Evolutionary conservation across 176 grass and related monocot genomes (phyloP), one percentile per base, ranked within the genome.

Genomic region (Zoysia pacifica): DNA sequence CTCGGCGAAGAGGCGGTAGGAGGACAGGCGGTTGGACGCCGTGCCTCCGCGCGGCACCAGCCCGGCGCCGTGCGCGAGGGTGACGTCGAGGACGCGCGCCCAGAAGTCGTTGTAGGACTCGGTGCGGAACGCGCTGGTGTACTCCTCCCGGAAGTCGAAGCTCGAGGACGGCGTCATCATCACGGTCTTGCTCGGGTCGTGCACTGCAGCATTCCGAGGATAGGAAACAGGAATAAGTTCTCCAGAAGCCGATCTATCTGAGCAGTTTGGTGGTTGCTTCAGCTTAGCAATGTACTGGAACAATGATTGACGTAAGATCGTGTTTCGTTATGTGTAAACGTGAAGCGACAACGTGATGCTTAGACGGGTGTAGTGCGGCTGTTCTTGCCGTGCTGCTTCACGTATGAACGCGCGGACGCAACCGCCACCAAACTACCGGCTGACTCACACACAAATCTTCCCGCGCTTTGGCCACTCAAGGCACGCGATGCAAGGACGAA

Each of bases 61-160:
- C 0, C 49, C 90, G 15, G 79, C 93, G n/a, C 92, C 96, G 49
- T 98, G 92, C 37, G 78, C 90, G 67, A 98, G 88, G 56, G 90
- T 91, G 62, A 94, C 80, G 79, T 94, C 92, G 19, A 94, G 77
- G 15, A 98, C 96, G 69, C 88, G 86, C 37, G 92, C 96, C 90
- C 96, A 98, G 85, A 98, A 94, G 74, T 98, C 88, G 86, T 86
- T 90, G 86, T 93, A 98, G 18, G 92, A 95, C 85, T 98, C 88
- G 72, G 92, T 93, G 80, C 96, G 87, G 86, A 98, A 98, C 70
- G 96, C 88, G 81, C 78, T 98, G 3, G 88, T 87, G 82, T 98
- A 95, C 78, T 99, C 96, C 74, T 95, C 96, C 11, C 90, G 72
- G 69, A 99, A 86, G 81, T 91, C 78, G 79, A 95, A 87, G 65